Conservation (phyloP, 225 moss, liverwort and hornwort species). For the Marchantia polymorpha region DNA sequence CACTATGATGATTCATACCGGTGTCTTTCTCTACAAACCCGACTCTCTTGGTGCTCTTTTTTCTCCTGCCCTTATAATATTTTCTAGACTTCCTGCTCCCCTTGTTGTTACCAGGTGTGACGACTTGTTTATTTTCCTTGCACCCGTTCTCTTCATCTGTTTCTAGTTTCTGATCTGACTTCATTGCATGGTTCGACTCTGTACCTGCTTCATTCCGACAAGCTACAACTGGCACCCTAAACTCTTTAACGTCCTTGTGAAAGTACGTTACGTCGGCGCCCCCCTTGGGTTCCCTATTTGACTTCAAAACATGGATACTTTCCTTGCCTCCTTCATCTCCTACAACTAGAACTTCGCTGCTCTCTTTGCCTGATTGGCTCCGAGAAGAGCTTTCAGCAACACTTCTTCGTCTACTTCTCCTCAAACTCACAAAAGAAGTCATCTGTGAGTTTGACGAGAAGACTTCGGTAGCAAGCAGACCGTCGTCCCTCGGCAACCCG, state of each 20-base stretch:
- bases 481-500: too few relatives aligned
- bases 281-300: too few relatives aligned
- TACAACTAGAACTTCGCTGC: background rate
- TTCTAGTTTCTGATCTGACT: background rate
- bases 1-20: background rate
- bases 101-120: conserved; percentile 12
- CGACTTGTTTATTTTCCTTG: background rate
- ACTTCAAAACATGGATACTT: too few relatives aligned
- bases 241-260: too few relatives aligned
- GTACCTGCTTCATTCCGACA: background rate
- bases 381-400: background rate
- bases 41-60: background rate
- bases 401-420: background rate
- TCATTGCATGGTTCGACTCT: background rate
- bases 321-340: too few relatives aligned
- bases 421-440: background rate
- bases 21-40: background rate
- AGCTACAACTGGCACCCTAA: background rate
- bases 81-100: conserved; percentile 3
- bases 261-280: too few relatives aligned
- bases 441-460: background rate
- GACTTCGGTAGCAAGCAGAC: background rate
- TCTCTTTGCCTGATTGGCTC: background rate
- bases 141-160: background rate
- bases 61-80: conserved; percentile 18